These are phyloP conservation scores for Parasarocladium wereldwijsianum DNA, from an alignment of 2,329 filamentous ascomycete genomes.

Conservation along the genomic window DNA sequence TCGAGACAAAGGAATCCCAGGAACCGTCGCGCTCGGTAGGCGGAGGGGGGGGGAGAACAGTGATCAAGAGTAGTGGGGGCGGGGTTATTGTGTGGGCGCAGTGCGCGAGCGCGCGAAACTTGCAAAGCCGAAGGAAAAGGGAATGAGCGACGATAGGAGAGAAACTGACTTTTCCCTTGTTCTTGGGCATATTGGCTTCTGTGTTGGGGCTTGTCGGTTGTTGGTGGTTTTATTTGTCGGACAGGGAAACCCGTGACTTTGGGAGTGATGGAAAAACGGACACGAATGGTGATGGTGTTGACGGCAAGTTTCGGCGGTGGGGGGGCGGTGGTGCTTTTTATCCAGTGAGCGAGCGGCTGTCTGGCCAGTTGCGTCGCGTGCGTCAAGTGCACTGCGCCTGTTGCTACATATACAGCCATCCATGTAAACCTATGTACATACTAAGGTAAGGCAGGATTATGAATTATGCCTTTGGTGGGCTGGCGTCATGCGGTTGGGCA, in stretches of 20 bases:
- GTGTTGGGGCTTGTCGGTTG: slow-evolving; percentile 6
- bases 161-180: slow-evolving; percentile 85
- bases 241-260: background rate
- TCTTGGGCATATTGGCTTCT: slow-evolving; percentile 67
- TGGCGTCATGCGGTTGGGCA: slow-evolving; percentile 2
- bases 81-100: slow-evolving; percentile 5
- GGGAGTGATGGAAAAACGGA: background rate
- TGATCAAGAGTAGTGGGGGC: slow-evolving; percentile 7
- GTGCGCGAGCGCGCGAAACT: background rate
- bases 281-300: slow-evolving; percentile 4
- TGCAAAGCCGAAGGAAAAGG: slow-evolving; percentile 5
- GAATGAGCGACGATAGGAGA: slow-evolving; percentile 1
- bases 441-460: background rate
- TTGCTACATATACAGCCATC: too few relatives aligned
- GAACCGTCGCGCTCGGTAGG: background rate
- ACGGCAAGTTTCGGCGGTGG: slow-evolving; percentile 2
- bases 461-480: slow-evolving; percentile 1
- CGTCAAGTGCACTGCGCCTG: too few relatives aligned
- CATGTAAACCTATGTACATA: too few relatives aligned
- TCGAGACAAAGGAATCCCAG: background rate
- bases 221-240: slow-evolving; percentile 1
- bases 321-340: too few relatives aligned
- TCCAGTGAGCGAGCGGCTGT: too few relatives aligned
- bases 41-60: slow-evolving; percentile 1
- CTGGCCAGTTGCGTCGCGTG: too few relatives aligned